Evolutionary conservation across 805 yeast species (phyloP), one percentile per base, ranked within the genome.

Genomic region (Kodamaea leandrae): DNA sequence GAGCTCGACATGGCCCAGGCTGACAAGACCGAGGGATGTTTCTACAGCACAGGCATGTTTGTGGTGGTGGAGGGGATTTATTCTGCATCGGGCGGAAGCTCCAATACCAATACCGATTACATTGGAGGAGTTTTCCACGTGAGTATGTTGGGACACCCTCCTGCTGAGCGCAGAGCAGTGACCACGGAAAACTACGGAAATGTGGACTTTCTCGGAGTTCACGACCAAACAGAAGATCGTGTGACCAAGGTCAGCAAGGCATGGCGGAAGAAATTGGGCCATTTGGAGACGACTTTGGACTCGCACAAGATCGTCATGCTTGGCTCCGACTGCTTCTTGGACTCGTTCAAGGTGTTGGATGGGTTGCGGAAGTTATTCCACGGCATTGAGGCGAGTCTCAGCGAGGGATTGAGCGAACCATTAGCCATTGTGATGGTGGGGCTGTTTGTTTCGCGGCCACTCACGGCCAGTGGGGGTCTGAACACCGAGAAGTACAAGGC

Each of bases 51-150:
- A 0, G 98, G 99, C 2, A 80, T 83, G 68, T 80, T 83, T 51
- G 78, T 87, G 0, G 63, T 91, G 2, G 83, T 85, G 39, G 95
- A 88, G 54, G 99, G 99, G 13, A 78, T 86, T 13, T 87, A 88
- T 56, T 78, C 82, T 12, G 80, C 82, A 3, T 76, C 79, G 13
- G 79, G 82, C 2, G 80, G 75, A 36, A 52, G 64, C 7, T 52
- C 59, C 32, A 57, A 58, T 39, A 55, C 56, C 21, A 46, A 54
- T 16, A 57, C 58, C 14, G 54, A 57, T 39, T 59, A 57, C 21
- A 57, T 66, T 23, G 64, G 70, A 20, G 75, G 75, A 2, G 60
- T 66, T 32, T 89, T 93, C 55, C 80, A 83, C 49, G 95, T 84
- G 1, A 74, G 84, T 20, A 75, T 83, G 4, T 72, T 93, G 37